Evolutionary conservation across 2,329 filamentous ascomycete genomes (phyloP).

Genomic region (Trichophyton benhamiae): DNA sequence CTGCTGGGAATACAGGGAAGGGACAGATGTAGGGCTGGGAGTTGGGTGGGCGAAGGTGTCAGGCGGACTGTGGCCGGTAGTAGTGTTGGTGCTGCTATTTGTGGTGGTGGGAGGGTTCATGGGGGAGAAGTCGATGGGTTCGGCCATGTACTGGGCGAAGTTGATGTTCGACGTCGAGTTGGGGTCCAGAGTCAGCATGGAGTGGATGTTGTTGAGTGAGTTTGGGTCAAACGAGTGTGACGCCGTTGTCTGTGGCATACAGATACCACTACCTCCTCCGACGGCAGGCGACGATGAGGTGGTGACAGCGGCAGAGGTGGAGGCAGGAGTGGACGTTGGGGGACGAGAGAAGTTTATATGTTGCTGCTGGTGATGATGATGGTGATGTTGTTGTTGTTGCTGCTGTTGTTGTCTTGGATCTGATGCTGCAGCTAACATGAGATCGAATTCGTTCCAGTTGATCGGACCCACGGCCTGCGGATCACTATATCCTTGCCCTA

Average conservation of each 20-base stretch:
- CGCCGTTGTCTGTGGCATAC: background rate
- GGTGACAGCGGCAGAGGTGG: background rate
- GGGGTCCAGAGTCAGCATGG: conserved; percentile 9
- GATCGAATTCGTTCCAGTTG: conserved; percentile 29
- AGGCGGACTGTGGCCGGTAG: background rate
- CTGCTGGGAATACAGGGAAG: conserved; percentile 11
- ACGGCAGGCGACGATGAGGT: background rate
- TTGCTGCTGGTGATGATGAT: background rate
- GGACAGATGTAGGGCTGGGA: conserved; percentile 9
- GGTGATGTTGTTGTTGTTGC: background rate
- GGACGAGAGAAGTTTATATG: background rate
- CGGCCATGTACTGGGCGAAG: conserved; percentile 11
- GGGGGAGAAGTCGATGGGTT: conserved; percentile 11
- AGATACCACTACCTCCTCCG: background rate
- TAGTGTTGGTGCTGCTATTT: too few species aligned
- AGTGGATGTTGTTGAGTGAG: background rate
- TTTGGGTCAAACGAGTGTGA: background rate
- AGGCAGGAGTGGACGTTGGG: background rate
- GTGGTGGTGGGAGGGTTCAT: conserved; percentile 4
- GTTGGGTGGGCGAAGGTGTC: background rate
- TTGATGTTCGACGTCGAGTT: conserved; percentile 5
- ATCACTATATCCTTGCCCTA: background rate
- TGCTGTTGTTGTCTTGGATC: conserved; percentile 1
- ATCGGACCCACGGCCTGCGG: conserved; percentile 4
- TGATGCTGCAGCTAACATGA: conserved; percentile 18